Evolutionary conservation across 805 yeast species (phyloP).

Genomic region (Scheffersomyces coipomensis): DNA sequence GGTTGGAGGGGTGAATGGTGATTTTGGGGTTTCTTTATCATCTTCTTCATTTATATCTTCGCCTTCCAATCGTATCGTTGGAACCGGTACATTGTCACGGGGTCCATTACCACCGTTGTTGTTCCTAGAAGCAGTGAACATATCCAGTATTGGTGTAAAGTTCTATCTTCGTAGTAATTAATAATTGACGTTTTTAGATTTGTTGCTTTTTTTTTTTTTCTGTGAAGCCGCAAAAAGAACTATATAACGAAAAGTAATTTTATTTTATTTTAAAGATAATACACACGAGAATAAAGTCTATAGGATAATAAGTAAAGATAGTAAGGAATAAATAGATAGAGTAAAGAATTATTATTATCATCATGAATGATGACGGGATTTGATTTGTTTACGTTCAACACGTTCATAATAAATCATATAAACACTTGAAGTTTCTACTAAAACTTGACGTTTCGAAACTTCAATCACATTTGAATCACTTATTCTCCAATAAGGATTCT

Average conservation of each 20-base stretch:
- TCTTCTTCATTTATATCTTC: too few species aligned
- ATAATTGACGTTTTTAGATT: too few species aligned
- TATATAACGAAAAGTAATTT: too few species aligned
- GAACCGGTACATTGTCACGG: background rate
- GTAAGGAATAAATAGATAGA: too few species aligned
- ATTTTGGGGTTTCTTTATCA: background rate
- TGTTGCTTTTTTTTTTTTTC: too few species aligned
- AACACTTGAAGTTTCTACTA: conserved; percentile 71
- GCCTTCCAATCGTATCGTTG: background rate
- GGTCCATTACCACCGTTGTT: background rate
- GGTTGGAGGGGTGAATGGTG: background rate
- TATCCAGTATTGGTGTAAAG: too few species aligned
- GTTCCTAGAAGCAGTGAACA: background rate
- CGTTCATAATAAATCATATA: conserved; percentile 84
- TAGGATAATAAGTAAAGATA: too few species aligned
- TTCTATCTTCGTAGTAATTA: too few species aligned
- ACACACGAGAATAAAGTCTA: too few species aligned
- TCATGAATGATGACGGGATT: conserved; percentile 1
- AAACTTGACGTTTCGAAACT: conserved; percentile 53
- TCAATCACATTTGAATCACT: conserved; percentile 76
- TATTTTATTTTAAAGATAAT: too few species aligned
- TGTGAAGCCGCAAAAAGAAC: too few species aligned
- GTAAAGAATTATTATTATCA: too few species aligned
- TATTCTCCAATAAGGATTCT: conserved; percentile 78
- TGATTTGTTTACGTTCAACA: conserved; percentile 31